These are phyloP conservation scores for Didymella sp. DNA, from an alignment of 2,329 filamentous ascomycete species.

Conservation along the genomic window DNA sequence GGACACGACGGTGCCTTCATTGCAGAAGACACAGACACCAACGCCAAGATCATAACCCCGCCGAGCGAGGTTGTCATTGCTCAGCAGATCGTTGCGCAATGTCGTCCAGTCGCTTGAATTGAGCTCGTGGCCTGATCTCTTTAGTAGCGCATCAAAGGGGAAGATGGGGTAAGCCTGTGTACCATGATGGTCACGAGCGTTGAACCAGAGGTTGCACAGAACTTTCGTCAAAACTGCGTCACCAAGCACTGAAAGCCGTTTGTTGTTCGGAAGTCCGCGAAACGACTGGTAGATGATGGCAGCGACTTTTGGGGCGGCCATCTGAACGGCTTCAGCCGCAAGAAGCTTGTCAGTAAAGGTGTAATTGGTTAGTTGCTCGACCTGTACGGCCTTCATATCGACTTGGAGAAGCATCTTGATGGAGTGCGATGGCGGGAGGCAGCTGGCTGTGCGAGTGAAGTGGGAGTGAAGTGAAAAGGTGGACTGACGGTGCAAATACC, in stretches of 20 bases:
- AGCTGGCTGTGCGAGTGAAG: not conserved
- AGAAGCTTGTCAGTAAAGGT: not conserved
- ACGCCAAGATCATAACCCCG: not conserved
- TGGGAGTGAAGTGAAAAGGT: not conserved
- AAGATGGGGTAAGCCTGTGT: not conserved
- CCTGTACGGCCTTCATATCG: not conserved
- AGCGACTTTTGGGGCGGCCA: not conserved
- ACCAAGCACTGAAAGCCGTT: not conserved
- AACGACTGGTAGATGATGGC: not conserved
- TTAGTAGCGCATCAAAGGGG: not conserved
- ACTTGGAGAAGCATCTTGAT: not conserved
- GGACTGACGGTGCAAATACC: not conserved
- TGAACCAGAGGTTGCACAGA: not conserved
- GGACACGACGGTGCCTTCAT: not conserved
- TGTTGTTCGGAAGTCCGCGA: not conserved
- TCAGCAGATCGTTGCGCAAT: not conserved
- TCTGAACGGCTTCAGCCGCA: not conserved
- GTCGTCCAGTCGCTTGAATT: not conserved
- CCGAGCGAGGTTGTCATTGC: not conserved
- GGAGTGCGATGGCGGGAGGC: not conserved
- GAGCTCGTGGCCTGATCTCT: not conserved
- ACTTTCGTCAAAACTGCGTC: not conserved
- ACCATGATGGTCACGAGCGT: not conserved
- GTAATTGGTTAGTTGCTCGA: not conserved
- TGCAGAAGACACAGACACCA: not conserved